Conservation (phyloP, 2,329 filamentous ascomycete genomes). For the Penicillium oxalicum region DNA sequence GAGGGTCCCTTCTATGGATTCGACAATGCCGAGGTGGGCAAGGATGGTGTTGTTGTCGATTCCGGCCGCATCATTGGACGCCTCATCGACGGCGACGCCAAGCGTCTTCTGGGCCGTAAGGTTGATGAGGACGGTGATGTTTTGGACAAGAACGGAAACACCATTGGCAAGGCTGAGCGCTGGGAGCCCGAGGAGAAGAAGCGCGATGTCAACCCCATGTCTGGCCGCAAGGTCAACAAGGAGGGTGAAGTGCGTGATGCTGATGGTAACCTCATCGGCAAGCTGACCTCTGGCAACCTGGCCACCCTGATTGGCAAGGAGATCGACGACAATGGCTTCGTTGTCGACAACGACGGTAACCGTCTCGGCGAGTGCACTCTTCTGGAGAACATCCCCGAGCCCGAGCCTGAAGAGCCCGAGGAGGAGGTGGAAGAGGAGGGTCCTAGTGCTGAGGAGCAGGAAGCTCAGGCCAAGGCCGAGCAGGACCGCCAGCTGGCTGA, state of each 20-base stretch:
- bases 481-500: slow-evolving; percentile 70
- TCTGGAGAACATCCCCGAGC: slow-evolving; percentile 51
- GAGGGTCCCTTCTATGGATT: slow-evolving; percentile 58
- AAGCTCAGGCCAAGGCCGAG: slow-evolving; percentile 56
- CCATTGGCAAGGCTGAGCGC: slow-evolving; percentile 61
- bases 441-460: slow-evolving; percentile 39
- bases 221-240: slow-evolving; percentile 48
- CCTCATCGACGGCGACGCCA: slow-evolving; percentile 58
- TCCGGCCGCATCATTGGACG: slow-evolving; percentile 46
- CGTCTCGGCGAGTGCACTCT: slow-evolving; percentile 59
- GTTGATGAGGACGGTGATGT: slow-evolving; percentile 67
- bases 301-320: slow-evolving; percentile 38
- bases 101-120: slow-evolving; percentile 57
- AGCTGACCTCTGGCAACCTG: slow-evolving; percentile 41
- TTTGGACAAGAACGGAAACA: slow-evolving; percentile 61
- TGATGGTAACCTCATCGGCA: slow-evolving; percentile 43
- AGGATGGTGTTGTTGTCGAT: slow-evolving; percentile 52
- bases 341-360: slow-evolving; percentile 56
- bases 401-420: slow-evolving; percentile 39
- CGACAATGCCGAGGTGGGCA: slow-evolving; percentile 50
- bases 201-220: slow-evolving; percentile 55
- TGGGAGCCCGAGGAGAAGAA: slow-evolving; percentile 57
- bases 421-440: slow-evolving; percentile 38
- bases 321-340: slow-evolving; percentile 48
- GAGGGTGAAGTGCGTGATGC: slow-evolving; percentile 45